Evolutionary conservation across 2,329 filamentous ascomycete genomes (phyloP), one percentile per base, ranked within the genome.

Genomic region (Diatrype stigma): DNA sequence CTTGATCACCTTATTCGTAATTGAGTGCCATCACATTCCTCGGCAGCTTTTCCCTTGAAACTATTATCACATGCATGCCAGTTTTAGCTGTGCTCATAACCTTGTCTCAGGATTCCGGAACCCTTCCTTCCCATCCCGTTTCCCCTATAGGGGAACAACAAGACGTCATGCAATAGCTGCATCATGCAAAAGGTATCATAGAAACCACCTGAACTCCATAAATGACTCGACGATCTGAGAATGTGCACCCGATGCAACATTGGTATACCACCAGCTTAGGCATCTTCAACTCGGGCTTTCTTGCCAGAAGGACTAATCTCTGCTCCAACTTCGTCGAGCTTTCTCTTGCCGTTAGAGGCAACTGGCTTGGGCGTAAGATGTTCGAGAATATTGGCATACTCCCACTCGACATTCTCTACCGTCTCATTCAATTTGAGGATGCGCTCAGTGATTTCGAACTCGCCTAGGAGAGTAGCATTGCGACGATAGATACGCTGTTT

Each of bases 401-500:
- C 88, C 47, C 84, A 78, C 61, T 88, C 81, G 16, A 93, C 86
- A 45, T 79, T 80, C 16, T 77, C 73, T 21, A 91, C 72, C 0
- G 86, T 86, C 58, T 87, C 80, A 46, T 89, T 81, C 3, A 95
- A 73, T 73, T 87, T 90, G 51, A 88, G 80, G 7, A 87, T 81
- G 34, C 87, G 79, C 66, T 93, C 88, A 0, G 72, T 67, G 5
- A 74, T 73, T 49, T 90, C 87, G 38, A 93, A 71, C 67, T 92
- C 85, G 35, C 81, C 79, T 12, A 95, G 75, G 2, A 80, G 70
- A 59, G 92, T 86, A 51, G 78, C 79, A 63, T 94, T 93, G 60
- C 90, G 87, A 42, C 81, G 78, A 65, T 89, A 91, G 3, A 95
- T 73, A 34, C 90, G 76, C 61, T 89, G 81, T 71, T 94, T 94